Evolutionary conservation across 1,139 yeast species (phyloP).

Genomic region (Saccharomyces hybrid): DNA sequence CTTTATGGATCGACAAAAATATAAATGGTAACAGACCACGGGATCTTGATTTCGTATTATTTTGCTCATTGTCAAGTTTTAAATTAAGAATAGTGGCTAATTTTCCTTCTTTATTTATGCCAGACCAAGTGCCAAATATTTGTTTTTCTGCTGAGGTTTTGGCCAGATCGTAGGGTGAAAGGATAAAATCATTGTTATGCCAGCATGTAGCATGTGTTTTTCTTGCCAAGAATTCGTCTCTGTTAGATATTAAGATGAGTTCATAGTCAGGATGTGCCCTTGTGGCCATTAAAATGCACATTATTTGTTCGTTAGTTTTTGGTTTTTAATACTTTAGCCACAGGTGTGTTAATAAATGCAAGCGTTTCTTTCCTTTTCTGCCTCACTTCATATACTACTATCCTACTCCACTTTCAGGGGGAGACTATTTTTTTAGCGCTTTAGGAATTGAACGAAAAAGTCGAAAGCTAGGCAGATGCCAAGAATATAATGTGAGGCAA

Average conservation of each 20-base stretch:
- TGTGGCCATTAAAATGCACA: constrained; percentile 63
- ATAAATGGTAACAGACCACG: constrained; percentile 65
- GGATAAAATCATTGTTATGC: constrained; percentile 38
- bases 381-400: background rate
- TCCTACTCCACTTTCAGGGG: background rate
- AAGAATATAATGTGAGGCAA: background rate
- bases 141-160: constrained; percentile 38
- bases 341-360: background rate
- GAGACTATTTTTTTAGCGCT: background rate
- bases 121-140: constrained; percentile 85
- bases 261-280: constrained; percentile 59
- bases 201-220: constrained; percentile 62
- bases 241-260: constrained; percentile 64
- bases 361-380: background rate
- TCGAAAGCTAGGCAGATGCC: background rate
- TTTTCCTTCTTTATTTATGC: constrained; percentile 54
- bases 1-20: constrained; percentile 40
- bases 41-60: constrained; percentile 38
- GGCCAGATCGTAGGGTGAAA: constrained; percentile 73
- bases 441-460: background rate
- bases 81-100: constrained; percentile 73
- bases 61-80: constrained; percentile 30
- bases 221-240: constrained; percentile 77
- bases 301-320: constrained; percentile 18
- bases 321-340: background rate